Base-by-base conservation (phyloP, 306 rosid species). In the Medicago lupulina region DNA sequence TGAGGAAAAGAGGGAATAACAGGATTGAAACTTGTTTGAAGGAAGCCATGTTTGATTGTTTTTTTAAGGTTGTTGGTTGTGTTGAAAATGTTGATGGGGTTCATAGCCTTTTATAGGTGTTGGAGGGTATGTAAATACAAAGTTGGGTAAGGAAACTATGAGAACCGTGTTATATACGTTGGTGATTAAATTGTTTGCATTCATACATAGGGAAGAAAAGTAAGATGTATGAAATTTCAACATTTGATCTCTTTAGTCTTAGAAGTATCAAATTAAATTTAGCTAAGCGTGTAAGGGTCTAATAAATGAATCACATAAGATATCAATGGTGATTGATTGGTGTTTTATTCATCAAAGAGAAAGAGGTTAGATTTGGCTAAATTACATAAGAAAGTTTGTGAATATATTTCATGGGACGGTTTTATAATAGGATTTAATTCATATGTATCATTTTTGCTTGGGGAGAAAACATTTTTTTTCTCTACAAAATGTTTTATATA, bases 1-100 rank as follows among this genome's bases (percentile, higher is more conserved):
- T 40, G 11, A 83, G 17, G 16, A 87, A 49, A 5, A 89, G 73
- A 41, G 81, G 70, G 3, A 83, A 17, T 0, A 79, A 62, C 4
- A 76, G 36, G 60, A 51, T 2, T 43, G 86, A 75, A 62, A 74
- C 21, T 75, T 75, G 76, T 61, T 51, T 81, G 25, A 67, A 59
- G 77, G 41, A 17, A 47, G 86, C 88, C 94, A 89, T 89, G 73
- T 40, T 80, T 63, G 34, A 12, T 50, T 70, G 66, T 41, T 23
- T 16, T 80, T 80, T 15, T 47, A 21, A 19, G 51, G 51, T 46
- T 46, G 1, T 46, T 46, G 51, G 17, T 9, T 47, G 63, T 62
- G 64, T 28, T 55, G 11, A 57, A 21, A 67, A 28, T 21, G 67
- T 3, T n/a, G 78, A 53, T 71, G 13, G 13, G 5, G 13, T 0